Conservation (phyloP, 164 flowering plant genomes). For the Vitis vinifera region DNA sequence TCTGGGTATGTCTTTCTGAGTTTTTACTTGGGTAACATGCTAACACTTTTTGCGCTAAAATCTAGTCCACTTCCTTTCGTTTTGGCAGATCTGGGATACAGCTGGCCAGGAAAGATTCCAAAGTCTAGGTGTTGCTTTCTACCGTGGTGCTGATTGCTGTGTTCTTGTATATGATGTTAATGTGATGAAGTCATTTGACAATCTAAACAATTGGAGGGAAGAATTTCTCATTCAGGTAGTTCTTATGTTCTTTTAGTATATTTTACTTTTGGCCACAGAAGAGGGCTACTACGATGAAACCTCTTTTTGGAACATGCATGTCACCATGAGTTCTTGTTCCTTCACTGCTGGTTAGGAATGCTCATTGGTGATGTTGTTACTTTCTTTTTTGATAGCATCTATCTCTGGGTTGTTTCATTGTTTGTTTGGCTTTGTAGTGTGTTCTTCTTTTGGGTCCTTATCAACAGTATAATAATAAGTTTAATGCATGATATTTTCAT, state of each 20-base stretch:
- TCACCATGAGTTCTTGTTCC: no score
- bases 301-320: no score
- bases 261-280: not conserved
- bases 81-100: constrained; percentile 89
- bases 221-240: constrained; percentile 88
- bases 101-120: constrained; percentile 97
- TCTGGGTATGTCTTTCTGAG: not conserved
- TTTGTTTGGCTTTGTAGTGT: not conserved
- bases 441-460: not conserved
- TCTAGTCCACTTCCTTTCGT: not conserved
- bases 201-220: constrained; percentile 91
- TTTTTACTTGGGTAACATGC: not conserved
- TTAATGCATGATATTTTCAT: not conserved
- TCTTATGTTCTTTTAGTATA: not conserved
- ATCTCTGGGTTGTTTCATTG: not conserved
- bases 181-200: constrained; percentile 84
- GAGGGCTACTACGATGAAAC: not conserved
- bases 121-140: constrained; percentile 95
- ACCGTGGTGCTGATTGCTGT: constrained; percentile 97
- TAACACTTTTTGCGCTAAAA: not conserved
- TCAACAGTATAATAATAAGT: not conserved
- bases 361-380: not conserved
- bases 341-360: not conserved
- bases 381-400: not conserved
- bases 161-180: constrained; percentile 96